Conservation (phyloP, 192 early-diverging fungal genomes). For the Allomyces macrogynus region DNA sequence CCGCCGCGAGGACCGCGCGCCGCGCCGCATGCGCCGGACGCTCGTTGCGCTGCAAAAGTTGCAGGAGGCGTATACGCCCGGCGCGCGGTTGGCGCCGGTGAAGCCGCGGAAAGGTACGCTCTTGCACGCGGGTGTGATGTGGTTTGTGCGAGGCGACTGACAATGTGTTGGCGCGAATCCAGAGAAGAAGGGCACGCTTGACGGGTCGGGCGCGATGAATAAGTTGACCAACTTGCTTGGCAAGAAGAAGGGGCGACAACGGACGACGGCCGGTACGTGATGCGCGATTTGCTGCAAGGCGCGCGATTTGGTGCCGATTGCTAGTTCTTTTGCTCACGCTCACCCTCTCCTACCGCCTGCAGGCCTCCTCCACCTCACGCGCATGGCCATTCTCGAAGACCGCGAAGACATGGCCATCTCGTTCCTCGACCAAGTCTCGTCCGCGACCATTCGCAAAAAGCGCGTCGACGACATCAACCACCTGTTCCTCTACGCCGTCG, state of each 20-base stretch:
- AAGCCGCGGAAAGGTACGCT: background rate
- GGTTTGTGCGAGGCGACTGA: no score
- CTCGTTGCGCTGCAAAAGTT: background rate
- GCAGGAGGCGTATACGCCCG: background rate
- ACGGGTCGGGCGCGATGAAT: background rate
- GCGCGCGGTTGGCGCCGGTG: background rate
- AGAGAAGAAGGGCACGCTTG: no score
- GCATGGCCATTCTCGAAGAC: conserved; percentile 1
- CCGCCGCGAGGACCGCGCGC: background rate
- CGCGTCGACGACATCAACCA: conserved; percentile 16
- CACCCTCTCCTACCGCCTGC: no score
- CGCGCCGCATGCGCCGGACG: background rate
- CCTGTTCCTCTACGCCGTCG: conserved; percentile 22
- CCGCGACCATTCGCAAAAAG: conserved; percentile 18
- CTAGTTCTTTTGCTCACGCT: no score
- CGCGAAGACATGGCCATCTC: conserved; percentile 1
- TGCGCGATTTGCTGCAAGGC: no score
- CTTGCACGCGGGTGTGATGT: no score
- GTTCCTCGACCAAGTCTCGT: conserved; percentile 19
- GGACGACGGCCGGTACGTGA: background rate
- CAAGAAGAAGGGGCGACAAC: conserved; percentile 1
- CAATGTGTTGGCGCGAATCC: no score
- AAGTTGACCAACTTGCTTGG: background rate
- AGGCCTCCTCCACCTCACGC: background rate
- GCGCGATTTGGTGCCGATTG: no score